Base-by-base conservation (phyloP, 345 rosid genomes). In the Hirschfeldia incana region DNA sequence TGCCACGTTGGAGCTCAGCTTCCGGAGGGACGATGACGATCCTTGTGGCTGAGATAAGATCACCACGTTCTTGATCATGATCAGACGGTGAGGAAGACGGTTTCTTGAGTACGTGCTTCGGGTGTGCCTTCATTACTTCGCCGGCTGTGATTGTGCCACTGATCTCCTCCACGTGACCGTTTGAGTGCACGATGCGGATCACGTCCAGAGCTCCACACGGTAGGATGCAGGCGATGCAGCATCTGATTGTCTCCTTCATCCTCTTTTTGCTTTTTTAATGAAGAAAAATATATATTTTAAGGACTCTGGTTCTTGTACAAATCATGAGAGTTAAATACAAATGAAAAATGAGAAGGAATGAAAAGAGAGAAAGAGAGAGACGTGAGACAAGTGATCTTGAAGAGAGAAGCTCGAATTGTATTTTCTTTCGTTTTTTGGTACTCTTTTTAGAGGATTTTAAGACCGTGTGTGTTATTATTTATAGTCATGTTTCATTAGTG, bases 131-230 rank as follows among this genome's bases (percentile, higher is more conserved):
- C 94, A 95, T 86, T 86, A 95, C 83, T 70, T 95, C 97, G 30
- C 86, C 78, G n/a, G 99, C 99, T 2, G 67, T 82, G 81, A 95
- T 76, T 10, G 85, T 65, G 82, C 99, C 99, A 55, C 93, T 87
- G 87, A 95, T 88, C 78, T 95, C 98, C 37, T 95, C 99, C 5
- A 95, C 99, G 17, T 86, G 88, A 42, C 99, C 98, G 67, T 89
- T 90, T 1, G 92, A 79, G 86, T 95, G 99, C 16, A 95, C 94
- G 79, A 95, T 91, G 0, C 99, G 87, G 74, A 95, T 88, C 74
- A 95, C 98, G 81, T 95, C 99, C 0, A 95, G 92, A 3, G 93
- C 91, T 65, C 99, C 99, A 51, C 99, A 95, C 3, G 99, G 99
- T 17, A 93, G 88, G 81, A 95, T 95, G 94, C 99, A 95, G 66